Evolutionary conservation across 192 early-diverging fungal genomes (phyloP).

Genomic region (Coemansia sp.): DNA sequence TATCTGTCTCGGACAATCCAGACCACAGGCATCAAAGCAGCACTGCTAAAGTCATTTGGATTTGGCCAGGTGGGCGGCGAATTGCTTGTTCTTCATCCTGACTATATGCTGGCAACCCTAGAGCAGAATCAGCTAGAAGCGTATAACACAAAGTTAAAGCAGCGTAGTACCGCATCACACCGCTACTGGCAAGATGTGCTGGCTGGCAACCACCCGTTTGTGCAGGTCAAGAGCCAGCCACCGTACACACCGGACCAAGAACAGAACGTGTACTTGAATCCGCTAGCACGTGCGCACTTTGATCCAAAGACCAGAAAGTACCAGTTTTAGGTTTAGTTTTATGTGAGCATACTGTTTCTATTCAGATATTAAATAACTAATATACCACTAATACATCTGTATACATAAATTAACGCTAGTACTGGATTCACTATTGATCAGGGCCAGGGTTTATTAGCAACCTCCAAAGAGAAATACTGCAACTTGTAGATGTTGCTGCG

Average conservation of each 20-base stretch:
- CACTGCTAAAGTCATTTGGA: constrained; percentile 85
- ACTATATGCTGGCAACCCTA: constrained; percentile 79
- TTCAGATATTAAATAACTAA: not conserved
- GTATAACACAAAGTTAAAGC: constrained; percentile 14
- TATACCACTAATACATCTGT: too few relatives aligned
- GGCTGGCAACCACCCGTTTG: too few relatives aligned
- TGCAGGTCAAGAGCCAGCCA: not conserved
- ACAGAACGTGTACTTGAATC: constrained; percentile 15
- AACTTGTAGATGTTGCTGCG: too few relatives aligned
- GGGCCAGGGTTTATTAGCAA: too few relatives aligned
- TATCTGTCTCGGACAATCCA: constrained; percentile 75
- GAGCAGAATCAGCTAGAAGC: constrained; percentile 63
- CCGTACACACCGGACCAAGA: constrained; percentile 14
- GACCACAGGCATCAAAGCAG: constrained; percentile 88
- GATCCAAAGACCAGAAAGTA: not conserved
- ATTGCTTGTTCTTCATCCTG: constrained; percentile 79
- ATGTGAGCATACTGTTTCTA: not conserved
- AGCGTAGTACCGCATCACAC: constrained; percentile 2
- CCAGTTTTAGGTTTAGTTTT: not conserved
- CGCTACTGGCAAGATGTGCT: constrained; percentile 11
- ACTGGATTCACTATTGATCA: not conserved
- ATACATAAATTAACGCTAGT: too few relatives aligned
- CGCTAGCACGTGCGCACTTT: not conserved
- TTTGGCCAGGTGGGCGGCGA: constrained; percentile 94
- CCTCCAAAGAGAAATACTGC: too few relatives aligned